Evolutionary conservation across 805 yeast species (phyloP), one percentile per base, ranked within the genome.

Genomic region (Saccharomycopsis javanensis): DNA sequence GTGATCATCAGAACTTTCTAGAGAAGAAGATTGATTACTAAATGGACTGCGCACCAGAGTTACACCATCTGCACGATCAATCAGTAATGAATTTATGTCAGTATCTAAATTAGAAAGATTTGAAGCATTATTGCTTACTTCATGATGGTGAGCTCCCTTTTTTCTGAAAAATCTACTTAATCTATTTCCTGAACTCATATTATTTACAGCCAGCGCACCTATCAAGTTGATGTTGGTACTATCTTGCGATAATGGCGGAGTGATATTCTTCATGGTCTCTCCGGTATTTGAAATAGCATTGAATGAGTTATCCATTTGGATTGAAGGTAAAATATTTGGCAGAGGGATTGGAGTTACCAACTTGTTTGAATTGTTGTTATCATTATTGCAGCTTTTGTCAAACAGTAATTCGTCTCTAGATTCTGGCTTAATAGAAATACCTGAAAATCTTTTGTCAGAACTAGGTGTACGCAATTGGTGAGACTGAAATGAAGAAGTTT

Each of bases 21-120:
- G 48, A 10, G 23, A 23, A 25, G 56, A 37, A 37, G 54, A 51
- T 7, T 38, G 15, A 8, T 25, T 50, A 45, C 61, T 59, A 4
- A 51, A 35, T 11, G 61, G 57, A 28, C 56, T 30, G 4, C 23
- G 33, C 50, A 56, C 54, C 33, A 31, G 51, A 30, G 51, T 30
- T 16, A 38, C 23, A 20, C 28, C 48, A 20, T 42, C 23, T 8
- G 16, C 8, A 20, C 28, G 15, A 42, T 42, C 28, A 20, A 42
- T 42, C 48, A 42, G 48, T 15, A 42, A 23, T 42, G 28, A 23
- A 23, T 42, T 42, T 28, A 42, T 42, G 8, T 20, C 48, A 8
- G 18, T 42, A 20, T 42, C 48, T 23, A 42, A 42, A 8, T 28
- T 28, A 8, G 48, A 42, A 42, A 16, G 5, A 37, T 37, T 37